Evolutionary conservation across 2,329 filamentous ascomycete genomes (phyloP), one percentile per base, ranked within the genome.

Genomic region (Colletotrichum euphorbiae): DNA sequence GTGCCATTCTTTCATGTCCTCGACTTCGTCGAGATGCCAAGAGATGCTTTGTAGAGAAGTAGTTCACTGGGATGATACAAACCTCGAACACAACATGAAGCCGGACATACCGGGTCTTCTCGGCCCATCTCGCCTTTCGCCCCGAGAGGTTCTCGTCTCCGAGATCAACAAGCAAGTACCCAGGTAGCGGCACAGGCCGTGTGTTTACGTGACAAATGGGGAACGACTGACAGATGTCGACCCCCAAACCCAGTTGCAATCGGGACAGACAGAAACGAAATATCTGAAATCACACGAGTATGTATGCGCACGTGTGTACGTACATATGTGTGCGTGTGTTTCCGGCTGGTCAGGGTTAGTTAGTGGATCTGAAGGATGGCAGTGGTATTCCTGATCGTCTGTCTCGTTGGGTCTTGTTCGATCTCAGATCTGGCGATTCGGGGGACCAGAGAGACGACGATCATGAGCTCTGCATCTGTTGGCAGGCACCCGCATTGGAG

Each of bases 31-130:
- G 24, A 28, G 60, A 61, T 12, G 60, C 62, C 56, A 61, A 46
- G 60, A 36, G 62, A 56, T 61, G 31, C 52, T 46, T 17, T 61
- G 45, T 46, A 51, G 45, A 60, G 62, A 46, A 9, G 1, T 40
- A 3, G 8, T 2, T 0, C 0, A n/a, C n/a, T n/a, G 6, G 5
- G 4, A 6, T 3, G 24, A 28, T 0, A 0, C 3, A 4, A 38
- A 38, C 9, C 4, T 28, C 9, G 6, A 13, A 38, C 9, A 13
- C 36, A 38, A 38, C 36, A 38, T 38, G 5, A 28, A 38, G 9
- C 36, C 9, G 36, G 36, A 38, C 5, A 2, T 7, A 38, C 2
- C 5, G 13, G 36, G 36, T 11, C 13, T 11, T 38, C 36, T 38
- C 36, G 9, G 36, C 13, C 36, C 13, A 38, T 38, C 36, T 38